Percentiles rank a stretch among this genome's conserved stretches.
phyloP scores from a whole-genome alignment of 192 early-diverging fungal species.

The Rhizophagus clarus region DNA sequence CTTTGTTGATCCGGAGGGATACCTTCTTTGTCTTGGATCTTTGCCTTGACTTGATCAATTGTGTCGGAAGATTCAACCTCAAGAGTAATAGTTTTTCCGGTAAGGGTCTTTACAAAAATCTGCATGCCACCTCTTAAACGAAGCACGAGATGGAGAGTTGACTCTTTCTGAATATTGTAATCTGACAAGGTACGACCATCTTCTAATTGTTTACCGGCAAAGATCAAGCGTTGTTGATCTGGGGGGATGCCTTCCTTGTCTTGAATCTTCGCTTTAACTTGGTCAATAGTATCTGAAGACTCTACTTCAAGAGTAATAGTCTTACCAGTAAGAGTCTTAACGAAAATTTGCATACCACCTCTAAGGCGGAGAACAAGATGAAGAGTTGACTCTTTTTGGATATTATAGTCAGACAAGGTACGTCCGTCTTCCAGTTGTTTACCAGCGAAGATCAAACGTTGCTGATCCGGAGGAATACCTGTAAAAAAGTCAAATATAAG shows the following conservation, averaged over 20 bases:
- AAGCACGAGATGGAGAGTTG: conserved; percentile 50
- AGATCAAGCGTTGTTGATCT: conserved; percentile 77
- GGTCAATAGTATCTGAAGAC: background rate
- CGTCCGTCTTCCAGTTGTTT: conserved; percentile 75
- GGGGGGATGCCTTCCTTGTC: conserved; percentile 81
- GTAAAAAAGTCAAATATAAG: background rate
- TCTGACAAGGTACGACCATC: conserved; percentile 68
- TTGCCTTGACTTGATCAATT: background rate
- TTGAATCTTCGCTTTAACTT: conserved; percentile 72
- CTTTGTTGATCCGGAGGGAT: conserved; percentile 33
- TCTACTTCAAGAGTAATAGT: background rate
- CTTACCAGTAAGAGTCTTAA: conserved; percentile 77
- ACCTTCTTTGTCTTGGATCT: background rate
- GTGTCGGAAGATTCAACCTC: background rate
- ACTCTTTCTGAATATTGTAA: conserved; percentile 80
- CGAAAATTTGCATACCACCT: conserved; percentile 64
- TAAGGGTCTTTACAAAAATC: conserved; percentile 83
- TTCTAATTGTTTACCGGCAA: conserved; percentile 82
- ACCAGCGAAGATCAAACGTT: conserved; percentile 35
- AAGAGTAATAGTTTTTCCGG: conserved; percentile 94
- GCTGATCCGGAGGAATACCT: background rate
- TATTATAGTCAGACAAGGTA: conserved; percentile 4
- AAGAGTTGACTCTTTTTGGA: background rate
- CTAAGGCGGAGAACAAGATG: background rate
- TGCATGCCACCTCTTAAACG: conserved; percentile 71